These are phyloP conservation scores for Pleurotus citrinopileatus DNA, from an alignment of 768 basidiomycete species.

Conservation along the genomic window DNA sequence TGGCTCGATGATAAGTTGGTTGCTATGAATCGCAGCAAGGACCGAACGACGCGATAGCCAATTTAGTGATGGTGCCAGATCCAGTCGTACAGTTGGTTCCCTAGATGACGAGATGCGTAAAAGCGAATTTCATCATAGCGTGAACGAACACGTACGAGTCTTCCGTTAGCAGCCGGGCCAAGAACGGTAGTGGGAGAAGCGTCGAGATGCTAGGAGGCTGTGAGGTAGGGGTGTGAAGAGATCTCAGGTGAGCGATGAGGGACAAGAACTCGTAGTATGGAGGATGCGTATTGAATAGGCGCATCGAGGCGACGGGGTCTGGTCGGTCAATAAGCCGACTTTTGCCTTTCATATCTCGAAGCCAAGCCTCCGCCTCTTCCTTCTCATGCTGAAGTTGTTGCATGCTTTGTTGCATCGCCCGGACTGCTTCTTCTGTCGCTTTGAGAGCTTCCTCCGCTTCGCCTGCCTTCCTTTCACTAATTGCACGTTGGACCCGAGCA, in stretches of 20 bases:
- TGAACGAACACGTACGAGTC: constrained; percentile 68
- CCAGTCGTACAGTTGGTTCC: constrained; percentile 89
- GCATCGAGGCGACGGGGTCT: constrained; percentile 29
- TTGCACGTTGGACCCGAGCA: constrained; percentile 64
- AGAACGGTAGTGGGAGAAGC: constrained; percentile 74
- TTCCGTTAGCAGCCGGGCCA: constrained; percentile 71
- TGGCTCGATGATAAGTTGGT: constrained; percentile 88
- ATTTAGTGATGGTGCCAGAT: constrained; percentile 90
- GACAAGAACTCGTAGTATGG: constrained; percentile 80
- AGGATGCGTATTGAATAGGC: constrained; percentile 62
- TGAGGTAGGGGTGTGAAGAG: constrained; percentile 58
- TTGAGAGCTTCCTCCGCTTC: constrained; percentile 75
- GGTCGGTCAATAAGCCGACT: constrained; percentile 61
- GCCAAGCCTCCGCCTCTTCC: constrained; percentile 54
- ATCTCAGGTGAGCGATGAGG: constrained; percentile 75
- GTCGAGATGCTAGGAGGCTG: constrained; percentile 68
- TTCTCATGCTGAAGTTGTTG: constrained; percentile 70
- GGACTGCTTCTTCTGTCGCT: constrained; percentile 84
- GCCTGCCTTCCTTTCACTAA: constrained; percentile 72
- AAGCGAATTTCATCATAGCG: neutral
- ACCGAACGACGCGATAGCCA: constrained; percentile 91
- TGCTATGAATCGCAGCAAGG: constrained; percentile 78
- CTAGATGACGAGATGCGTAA: constrained; percentile 35
- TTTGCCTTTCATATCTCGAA: constrained; percentile 56
- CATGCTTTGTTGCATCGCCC: constrained; percentile 82